Conservation (phyloP, 106 monocot genomes). For the Chionographis japonica region DNA sequence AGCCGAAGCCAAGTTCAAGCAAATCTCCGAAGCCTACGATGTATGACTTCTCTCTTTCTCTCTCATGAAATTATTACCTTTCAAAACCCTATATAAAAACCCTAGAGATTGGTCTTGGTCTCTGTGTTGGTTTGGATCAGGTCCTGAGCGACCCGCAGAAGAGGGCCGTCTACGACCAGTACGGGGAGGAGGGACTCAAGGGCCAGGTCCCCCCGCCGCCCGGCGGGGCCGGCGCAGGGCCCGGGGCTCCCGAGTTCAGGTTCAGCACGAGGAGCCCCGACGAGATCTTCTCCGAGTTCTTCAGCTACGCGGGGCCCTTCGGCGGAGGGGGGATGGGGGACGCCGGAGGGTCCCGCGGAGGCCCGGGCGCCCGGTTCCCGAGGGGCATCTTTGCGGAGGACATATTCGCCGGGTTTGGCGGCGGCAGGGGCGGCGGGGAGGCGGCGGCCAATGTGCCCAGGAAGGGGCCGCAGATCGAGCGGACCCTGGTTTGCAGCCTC, state of each 20-base stretch:
- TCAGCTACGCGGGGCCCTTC: constrained; percentile 27
- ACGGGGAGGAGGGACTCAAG: constrained; percentile 64
- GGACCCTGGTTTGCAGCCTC: constrained; percentile 31
- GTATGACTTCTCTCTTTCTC: constrained; percentile 4
- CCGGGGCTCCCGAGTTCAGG: constrained; percentile 17
- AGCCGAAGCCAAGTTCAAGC: constrained; percentile 64
- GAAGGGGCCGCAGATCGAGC: constrained; percentile 38
- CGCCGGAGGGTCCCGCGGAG: constrained; percentile 9
- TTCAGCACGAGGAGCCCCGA: constrained; percentile 54
- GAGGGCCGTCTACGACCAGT: constrained; percentile 60
- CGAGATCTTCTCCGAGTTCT: constrained; percentile 50
- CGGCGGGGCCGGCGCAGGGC: constrained; percentile 2
- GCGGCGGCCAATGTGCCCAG: background rate
- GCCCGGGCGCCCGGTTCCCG: background rate
- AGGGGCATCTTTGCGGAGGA: constrained; percentile 16
- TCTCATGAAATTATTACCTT: background rate
- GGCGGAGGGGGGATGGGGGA: constrained; percentile 3
- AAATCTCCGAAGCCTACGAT: constrained; percentile 68
- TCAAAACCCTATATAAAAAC: background rate
- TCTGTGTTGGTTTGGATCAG: constrained; percentile 13
- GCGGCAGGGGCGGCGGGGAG: constrained; percentile 13
- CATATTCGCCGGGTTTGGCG: constrained; percentile 20
- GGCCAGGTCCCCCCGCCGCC: constrained; percentile 32
- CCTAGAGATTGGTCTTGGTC: background rate
- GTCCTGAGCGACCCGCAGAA: constrained; percentile 67